Percentiles rank a stretch among this genome's conserved stretches.
phyloP scores from a whole-genome alignment of 805 yeast species.

The Cyberlindnera americana region DNA sequence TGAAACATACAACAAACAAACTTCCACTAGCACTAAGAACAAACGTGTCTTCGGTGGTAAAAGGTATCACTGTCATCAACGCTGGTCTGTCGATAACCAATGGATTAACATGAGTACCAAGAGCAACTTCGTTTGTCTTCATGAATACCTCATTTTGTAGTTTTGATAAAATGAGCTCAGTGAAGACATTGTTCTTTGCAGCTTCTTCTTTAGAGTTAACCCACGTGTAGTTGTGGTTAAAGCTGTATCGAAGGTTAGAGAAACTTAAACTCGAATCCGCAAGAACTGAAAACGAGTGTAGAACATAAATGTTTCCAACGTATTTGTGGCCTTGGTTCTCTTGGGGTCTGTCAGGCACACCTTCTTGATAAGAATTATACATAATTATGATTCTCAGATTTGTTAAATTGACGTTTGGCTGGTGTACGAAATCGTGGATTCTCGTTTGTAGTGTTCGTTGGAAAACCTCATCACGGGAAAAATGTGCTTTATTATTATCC shows the following conservation, averaged over 20 bases:
- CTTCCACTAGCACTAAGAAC: constrained; percentile 19
- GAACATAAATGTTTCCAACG: constrained; percentile 25
- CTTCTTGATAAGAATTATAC: constrained; percentile 24
- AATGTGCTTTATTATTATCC: constrained; percentile 21
- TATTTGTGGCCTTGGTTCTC: constrained; percentile 25
- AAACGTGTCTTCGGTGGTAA: constrained; percentile 21
- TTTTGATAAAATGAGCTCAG: constrained; percentile 23
- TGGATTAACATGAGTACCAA: constrained; percentile 23
- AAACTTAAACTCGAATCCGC: constrained; percentile 22
- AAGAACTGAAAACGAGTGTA: constrained; percentile 18
- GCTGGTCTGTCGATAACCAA: constrained; percentile 23
- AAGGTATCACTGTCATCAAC: constrained; percentile 21
- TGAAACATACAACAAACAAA: constrained; percentile 22
- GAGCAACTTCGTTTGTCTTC: constrained; percentile 21
- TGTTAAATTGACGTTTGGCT: constrained; percentile 15
- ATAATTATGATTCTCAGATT: constrained; percentile 20
- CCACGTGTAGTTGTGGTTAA: constrained; percentile 24
- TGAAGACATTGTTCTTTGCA: constrained; percentile 20
- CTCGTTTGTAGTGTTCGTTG: constrained; percentile 17
- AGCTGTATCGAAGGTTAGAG: constrained; percentile 20
- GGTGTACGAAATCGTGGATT: constrained; percentile 19
- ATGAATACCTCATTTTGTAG: constrained; percentile 22
- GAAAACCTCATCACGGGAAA: constrained; percentile 19
- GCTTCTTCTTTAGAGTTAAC: constrained; percentile 26
- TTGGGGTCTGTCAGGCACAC: constrained; percentile 23